Conservation (phyloP, 73 alveolate species). For the Uronychia binucleata region DNA sequence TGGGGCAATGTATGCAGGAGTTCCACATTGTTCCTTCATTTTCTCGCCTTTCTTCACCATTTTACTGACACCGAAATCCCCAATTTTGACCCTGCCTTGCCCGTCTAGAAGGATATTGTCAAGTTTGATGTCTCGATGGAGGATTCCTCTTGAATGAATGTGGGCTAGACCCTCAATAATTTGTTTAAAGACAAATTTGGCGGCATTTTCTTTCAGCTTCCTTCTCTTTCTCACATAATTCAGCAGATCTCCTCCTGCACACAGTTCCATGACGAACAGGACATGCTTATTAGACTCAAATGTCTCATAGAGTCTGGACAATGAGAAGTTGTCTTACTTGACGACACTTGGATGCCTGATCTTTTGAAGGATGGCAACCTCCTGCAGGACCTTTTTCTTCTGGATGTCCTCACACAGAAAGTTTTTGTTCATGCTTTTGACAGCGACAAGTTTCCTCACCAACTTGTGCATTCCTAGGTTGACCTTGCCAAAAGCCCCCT, state of each 20-base stretch:
- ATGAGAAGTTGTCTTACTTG: slow-evolving; percentile 56
- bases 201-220: slow-evolving; percentile 75
- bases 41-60: slow-evolving; percentile 7
- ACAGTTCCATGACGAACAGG: slow-evolving; percentile 51
- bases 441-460: slow-evolving; percentile 43
- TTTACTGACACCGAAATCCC: slow-evolving; percentile 49
- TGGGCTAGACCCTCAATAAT: slow-evolving; percentile 78
- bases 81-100: slow-evolving; percentile 36
- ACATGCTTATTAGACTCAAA: slow-evolving; percentile 40
- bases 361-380: slow-evolving; percentile 80
- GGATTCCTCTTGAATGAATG: slow-evolving; percentile 75
- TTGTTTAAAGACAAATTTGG: slow-evolving; percentile 69
- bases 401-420: slow-evolving; percentile 36
- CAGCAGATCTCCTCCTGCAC: slow-evolving; percentile 64
- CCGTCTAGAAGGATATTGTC: slow-evolving; percentile 85
- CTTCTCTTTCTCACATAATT: slow-evolving; percentile 66
- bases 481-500: slow-evolving; percentile 60
- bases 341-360: slow-evolving; percentile 85
- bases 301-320: slow-evolving; percentile 70
- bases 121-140: slow-evolving; percentile 95
- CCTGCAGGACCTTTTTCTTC: slow-evolving; percentile 70
- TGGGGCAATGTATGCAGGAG: slow-evolving; percentile 55
- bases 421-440: slow-evolving; percentile 39
- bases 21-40: slow-evolving; percentile 41
- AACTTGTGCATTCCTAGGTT: slow-evolving; percentile 46